Conservation (phyloP, 345 rosid species). For the Sapria himalayana region DNA sequence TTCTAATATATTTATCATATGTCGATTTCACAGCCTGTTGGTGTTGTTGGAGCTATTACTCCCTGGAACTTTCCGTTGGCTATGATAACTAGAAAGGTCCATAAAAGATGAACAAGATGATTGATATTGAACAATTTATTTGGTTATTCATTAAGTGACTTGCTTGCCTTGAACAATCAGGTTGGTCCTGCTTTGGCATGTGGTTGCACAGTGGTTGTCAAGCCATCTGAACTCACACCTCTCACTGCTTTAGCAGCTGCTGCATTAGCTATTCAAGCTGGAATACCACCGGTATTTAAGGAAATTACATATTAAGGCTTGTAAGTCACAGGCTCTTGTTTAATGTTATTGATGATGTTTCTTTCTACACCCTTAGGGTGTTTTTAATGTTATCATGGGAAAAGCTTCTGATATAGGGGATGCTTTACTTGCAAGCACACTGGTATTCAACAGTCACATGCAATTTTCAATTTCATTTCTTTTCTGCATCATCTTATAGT, state of each 20-base stretch:
- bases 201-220: slow-evolving; percentile 92
- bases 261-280: slow-evolving; percentile 90
- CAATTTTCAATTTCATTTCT: no score
- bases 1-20: no score
- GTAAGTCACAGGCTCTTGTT: no score
- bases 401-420: slow-evolving; percentile 76
- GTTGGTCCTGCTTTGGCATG: slow-evolving; percentile 98
- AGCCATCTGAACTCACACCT: slow-evolving; percentile 93
- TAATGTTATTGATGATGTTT: slow-evolving; percentile 6
- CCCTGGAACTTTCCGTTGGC: slow-evolving; percentile 99
- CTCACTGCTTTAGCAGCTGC: slow-evolving; percentile 91
- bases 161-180: no score
- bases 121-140: no score
- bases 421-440: slow-evolving; percentile 56
- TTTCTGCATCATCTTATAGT: no score
- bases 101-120: no score
- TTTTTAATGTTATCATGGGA: slow-evolving; percentile 65
- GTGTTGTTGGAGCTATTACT: slow-evolving; percentile 85
- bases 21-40: slow-evolving; percentile 74
- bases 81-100: slow-evolving; percentile 93
- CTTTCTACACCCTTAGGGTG: slow-evolving; percentile 34
- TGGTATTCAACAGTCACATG: slow-evolving; percentile 36
- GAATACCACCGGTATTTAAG: slow-evolving; percentile 77
- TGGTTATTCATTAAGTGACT: no score
- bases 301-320: not conserved